phyloP scores from a whole-genome alignment of 148 eudicot species.

The Rhododendron williamsianum region DNA sequence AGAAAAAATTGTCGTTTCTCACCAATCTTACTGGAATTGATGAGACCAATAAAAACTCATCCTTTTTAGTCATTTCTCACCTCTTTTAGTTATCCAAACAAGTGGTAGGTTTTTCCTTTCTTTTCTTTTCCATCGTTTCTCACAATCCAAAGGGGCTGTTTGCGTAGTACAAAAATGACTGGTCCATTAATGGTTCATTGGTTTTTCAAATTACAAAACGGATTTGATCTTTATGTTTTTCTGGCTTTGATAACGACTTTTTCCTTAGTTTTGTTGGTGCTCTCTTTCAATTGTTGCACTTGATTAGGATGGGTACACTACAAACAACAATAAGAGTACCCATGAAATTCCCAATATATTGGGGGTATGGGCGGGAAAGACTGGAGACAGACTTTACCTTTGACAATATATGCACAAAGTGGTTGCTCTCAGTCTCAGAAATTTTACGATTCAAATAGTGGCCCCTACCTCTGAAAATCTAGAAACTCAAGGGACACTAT shows the following conservation, averaged over 20 bases:
- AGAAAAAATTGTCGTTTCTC: background rate
- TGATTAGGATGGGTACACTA: background rate
- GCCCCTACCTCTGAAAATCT: background rate
- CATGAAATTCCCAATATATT: no score
- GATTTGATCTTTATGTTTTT: no score
- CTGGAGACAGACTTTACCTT: background rate
- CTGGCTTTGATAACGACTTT: no score
- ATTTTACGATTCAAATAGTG: background rate
- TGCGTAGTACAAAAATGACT: background rate
- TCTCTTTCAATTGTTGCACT: background rate
- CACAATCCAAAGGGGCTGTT: no score
- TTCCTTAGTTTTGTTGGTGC: background rate
- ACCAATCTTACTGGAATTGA: background rate
- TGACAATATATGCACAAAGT: background rate
- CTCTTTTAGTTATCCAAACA: background rate
- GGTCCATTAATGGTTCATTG: background rate
- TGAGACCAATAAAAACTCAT: background rate
- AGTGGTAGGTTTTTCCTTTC: background rate
- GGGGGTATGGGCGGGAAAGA: background rate
- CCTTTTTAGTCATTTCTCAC: background rate
- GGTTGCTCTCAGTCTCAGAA: no score
- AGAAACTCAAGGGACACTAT: background rate
- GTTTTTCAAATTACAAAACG: background rate
- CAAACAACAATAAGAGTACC: background rate
- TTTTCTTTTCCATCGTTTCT: background rate